phyloP scores from a whole-genome alignment of 1,284 basidiomycete genomes.

The Heterobasidion occidentale region DNA sequence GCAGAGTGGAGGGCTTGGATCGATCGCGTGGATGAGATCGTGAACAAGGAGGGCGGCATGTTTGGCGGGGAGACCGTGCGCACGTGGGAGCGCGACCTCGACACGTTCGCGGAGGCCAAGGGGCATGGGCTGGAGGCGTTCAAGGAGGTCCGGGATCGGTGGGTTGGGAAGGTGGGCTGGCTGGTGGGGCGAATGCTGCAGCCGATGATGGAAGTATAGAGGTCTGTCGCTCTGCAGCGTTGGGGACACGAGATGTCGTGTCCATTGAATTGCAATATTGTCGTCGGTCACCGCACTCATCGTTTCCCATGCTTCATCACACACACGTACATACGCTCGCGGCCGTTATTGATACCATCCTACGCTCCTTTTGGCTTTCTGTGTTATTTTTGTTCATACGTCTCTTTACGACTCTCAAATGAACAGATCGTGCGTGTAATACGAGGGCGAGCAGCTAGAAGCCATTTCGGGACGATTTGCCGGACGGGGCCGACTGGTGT shows the following conservation, averaged over 20 bases:
- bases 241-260: neutral
- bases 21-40: slow-evolving; percentile 53
- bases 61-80: slow-evolving; percentile 62
- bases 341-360: neutral
- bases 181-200: slow-evolving; percentile 50
- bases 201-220: slow-evolving; percentile 50
- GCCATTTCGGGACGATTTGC: no score
- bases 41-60: slow-evolving; percentile 71
- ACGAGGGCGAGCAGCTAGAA: no score
- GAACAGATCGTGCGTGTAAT: no score
- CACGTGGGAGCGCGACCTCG: slow-evolving; percentile 60
- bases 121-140: slow-evolving; percentile 42
- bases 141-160: slow-evolving; percentile 54
- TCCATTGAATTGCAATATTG: no score
- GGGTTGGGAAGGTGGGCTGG: slow-evolving; percentile 73
- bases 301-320: neutral
- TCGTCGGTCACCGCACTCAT: neutral
- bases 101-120: slow-evolving; percentile 51
- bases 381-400: no score
- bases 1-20: slow-evolving; percentile 76
- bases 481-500: no score
- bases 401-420: no score
- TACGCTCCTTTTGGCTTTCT: no score
- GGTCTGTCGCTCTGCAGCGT: neutral
- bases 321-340: neutral